Conservation (phyloP, 495 filamentous ascomycete species). For the Pseudomonodictys pantanalensis region DNA sequence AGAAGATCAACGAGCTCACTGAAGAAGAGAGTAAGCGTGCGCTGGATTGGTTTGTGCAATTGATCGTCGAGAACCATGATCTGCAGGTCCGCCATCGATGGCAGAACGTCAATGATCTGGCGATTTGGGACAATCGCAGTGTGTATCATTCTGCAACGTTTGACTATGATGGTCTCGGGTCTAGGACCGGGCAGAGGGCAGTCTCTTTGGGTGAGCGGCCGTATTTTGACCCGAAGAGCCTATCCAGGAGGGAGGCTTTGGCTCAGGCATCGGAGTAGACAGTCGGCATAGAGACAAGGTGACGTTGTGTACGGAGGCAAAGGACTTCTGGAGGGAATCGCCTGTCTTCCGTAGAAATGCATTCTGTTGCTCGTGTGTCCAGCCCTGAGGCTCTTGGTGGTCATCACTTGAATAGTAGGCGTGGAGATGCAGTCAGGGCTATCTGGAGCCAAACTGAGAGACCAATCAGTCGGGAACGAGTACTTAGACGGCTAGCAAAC, state of each 20-base stretch:
- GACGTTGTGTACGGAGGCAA: too few relatives aligned
- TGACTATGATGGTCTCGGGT: slow-evolving; percentile 58
- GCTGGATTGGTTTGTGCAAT: slow-evolving; percentile 58
- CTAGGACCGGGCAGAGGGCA: slow-evolving; percentile 59
- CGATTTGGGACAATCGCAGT: slow-evolving; percentile 78
- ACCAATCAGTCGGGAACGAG: background rate
- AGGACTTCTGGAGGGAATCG: too few relatives aligned
- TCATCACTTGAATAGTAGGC: too few relatives aligned
- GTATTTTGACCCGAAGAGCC: slow-evolving; percentile 54
- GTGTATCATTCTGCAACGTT: slow-evolving; percentile 69
- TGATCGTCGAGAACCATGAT: slow-evolving; percentile 76
- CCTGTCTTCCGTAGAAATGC: too few relatives aligned
- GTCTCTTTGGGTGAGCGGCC: slow-evolving; percentile 69
- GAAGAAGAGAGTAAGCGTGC: slow-evolving; percentile 63
- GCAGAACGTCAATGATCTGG: slow-evolving; percentile 44
- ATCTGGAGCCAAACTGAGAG: too few relatives aligned
- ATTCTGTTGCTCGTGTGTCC: too few relatives aligned
- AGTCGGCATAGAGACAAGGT: too few relatives aligned
- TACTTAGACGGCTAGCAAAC: background rate
- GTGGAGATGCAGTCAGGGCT: too few relatives aligned
- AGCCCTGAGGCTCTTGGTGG: too few relatives aligned
- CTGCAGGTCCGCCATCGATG: slow-evolving; percentile 68
- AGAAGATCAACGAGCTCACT: slow-evolving; percentile 63
- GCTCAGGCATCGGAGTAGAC: background rate
- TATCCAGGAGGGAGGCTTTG: slow-evolving; percentile 26